Base-by-base conservation (phyloP, 345 rosid species). In the Melaleuca quinquenervia region DNA sequence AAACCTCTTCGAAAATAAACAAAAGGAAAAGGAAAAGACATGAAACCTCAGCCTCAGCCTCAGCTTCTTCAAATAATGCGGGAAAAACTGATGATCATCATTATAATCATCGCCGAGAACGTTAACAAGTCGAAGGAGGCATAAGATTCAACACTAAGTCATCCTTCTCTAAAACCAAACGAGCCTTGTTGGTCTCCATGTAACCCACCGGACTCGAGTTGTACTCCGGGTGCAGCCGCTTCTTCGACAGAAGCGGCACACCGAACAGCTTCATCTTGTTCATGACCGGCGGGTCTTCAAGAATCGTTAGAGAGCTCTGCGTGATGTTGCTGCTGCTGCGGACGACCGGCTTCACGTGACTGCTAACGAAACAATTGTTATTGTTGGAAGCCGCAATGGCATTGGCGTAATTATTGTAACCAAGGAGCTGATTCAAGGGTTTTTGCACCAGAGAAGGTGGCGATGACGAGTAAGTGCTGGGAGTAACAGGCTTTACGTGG, bases 101-200 rank as follows among this genome's bases (percentile, higher is more conserved):
- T 50, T 11, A 82, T 16, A 51, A 82, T 51, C 53, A 82, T 82
- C 83, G 55, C 58, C 56, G 20, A 45, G 50, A 82, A 85, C 85
- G 86, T 89, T 92, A 92, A 88, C 91, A 88, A 87, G 93, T 82
- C 48, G 98, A 93, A 83, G 98, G 90, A 87, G 96, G 92, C 98
- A 95, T 94, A 52, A 96, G 97, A 90, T 95, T 93, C 90, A 96
- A 90, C 82, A 93, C 95, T 87, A 95, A 91, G 85, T 96, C 98
- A 86, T 94, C 92, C 75, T 95, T 94, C 41, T 93, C 98, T 92
- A 91, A 88, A 83, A 93, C 91, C 87, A 96, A 91, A 80, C 97
- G 92, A 83, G 96, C 85, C 90, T 93, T 94, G 87, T 86, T 90
- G 41, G 89, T 22, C 44, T 82, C 90, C 90, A 92, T 94, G 86